phyloP scores from a whole-genome alignment of 805 yeast genomes.

The Yarrowia osloensis region DNA sequence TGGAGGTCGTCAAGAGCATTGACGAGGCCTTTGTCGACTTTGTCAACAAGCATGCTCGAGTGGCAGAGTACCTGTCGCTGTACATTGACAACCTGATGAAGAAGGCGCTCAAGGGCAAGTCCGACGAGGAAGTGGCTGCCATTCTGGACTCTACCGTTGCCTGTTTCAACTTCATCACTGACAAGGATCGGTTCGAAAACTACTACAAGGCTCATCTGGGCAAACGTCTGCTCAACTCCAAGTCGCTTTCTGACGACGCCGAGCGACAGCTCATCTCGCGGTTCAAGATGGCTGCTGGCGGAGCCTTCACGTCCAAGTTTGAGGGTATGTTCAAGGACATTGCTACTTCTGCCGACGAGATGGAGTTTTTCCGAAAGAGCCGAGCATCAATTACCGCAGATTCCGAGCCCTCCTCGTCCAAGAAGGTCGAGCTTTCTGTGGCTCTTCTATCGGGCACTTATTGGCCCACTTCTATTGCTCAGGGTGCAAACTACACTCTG shows the following conservation, averaged over 20 bases:
- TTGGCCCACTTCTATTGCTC: slow-evolving; percentile 63
- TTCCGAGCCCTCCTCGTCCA: slow-evolving; percentile 1
- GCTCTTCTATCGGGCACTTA: slow-evolving; percentile 60
- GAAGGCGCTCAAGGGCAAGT: slow-evolving; percentile 51
- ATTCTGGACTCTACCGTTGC: slow-evolving; percentile 57
- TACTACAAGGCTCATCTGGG: slow-evolving; percentile 86
- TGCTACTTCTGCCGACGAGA: slow-evolving; percentile 54
- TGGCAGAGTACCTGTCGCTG: slow-evolving; percentile 58
- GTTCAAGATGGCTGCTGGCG: slow-evolving; percentile 74
- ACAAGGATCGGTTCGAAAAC: slow-evolving; percentile 83
- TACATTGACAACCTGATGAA: slow-evolving; percentile 61
- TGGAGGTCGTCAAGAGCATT: slow-evolving; percentile 54
- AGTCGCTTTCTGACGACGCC: slow-evolving; percentile 54
- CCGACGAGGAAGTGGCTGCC: slow-evolving; percentile 50
- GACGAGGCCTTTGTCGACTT: slow-evolving; percentile 64
- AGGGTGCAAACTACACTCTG: slow-evolving; percentile 33
- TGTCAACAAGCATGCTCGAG: slow-evolving; percentile 52
- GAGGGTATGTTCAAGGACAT: slow-evolving; percentile 89
- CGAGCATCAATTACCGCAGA: slow-evolving; percentile 27
- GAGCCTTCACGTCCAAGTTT: slow-evolving; percentile 72
- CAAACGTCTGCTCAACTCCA: slow-evolving; percentile 63
- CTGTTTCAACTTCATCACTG: slow-evolving; percentile 68
- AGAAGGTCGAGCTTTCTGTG: slow-evolving; percentile 48
- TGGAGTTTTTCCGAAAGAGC: slow-evolving; percentile 45
- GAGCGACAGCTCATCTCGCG: slow-evolving; percentile 70